Conservation (phyloP, 176 grass and related monocot genomes). For the Elymus sibiricus region DNA sequence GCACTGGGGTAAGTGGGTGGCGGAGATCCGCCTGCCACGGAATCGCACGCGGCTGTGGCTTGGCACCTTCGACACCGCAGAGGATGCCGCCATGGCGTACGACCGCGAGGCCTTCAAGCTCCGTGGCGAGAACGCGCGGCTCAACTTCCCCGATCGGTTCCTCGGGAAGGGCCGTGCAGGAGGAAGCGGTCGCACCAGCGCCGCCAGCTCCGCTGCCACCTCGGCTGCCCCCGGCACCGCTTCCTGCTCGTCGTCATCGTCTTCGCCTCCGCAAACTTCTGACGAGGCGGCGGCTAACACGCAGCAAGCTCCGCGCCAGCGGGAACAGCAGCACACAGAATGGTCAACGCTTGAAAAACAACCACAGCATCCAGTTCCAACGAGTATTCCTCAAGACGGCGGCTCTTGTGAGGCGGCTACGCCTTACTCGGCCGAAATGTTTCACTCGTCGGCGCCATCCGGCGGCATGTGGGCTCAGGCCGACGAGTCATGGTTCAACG, state of each 20-base stretch:
- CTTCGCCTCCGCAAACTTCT: constrained; percentile 37
- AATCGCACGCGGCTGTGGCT: constrained; percentile 95
- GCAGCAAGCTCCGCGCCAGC: neutral
- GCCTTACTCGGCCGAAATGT: neutral
- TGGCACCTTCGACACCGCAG: constrained; percentile 89
- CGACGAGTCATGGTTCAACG: constrained; percentile 81
- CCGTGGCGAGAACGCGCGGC: constrained; percentile 80
- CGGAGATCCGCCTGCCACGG: constrained; percentile 83
- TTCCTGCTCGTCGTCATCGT: constrained; percentile 48
- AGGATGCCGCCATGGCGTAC: constrained; percentile 96
- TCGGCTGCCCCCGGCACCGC: neutral
- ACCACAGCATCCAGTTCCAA: neutral
- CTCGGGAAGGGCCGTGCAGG: constrained; percentile 50
- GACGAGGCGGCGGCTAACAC: constrained; percentile 25
- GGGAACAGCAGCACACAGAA: constrained; percentile 8
- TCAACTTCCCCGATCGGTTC: constrained; percentile 94
- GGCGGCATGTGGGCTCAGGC: constrained; percentile 53
- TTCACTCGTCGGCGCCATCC: constrained; percentile 13
- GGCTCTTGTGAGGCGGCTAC: neutral
- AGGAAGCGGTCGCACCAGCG: constrained; percentile 41
- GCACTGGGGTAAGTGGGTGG: constrained; percentile 98
- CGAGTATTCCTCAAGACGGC: constrained; percentile 1
- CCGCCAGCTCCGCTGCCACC: neutral
- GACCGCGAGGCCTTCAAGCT: constrained; percentile 89
- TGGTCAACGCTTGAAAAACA: neutral